Conservation (phyloP, 2,329 filamentous ascomycete species). For the Ceratocystis eucalypticola region DNA sequence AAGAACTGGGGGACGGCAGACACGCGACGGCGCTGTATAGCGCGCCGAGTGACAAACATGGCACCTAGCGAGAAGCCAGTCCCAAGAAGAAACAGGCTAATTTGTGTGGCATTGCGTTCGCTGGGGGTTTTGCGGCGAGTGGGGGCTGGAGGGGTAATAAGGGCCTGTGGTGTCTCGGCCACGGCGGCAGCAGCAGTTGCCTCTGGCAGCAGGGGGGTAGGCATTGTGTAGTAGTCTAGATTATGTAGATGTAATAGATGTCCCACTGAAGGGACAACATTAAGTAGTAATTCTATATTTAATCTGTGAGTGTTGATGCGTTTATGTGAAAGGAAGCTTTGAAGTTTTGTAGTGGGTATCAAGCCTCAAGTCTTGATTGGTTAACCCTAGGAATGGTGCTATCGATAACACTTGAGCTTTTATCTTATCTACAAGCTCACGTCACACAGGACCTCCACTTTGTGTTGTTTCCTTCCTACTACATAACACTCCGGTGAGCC, state of each 20-base stretch:
- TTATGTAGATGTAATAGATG: not conserved
- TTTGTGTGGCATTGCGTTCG: constrained; percentile 43
- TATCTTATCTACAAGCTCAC: not conserved
- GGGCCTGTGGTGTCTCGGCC: not conserved
- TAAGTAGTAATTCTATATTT: too few relatives aligned
- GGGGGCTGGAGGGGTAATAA: constrained; percentile 10
- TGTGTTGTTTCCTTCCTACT: not conserved
- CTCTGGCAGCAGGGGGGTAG: not conserved
- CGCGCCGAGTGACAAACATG: constrained; percentile 55
- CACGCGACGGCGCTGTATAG: constrained; percentile 49
- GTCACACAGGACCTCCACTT: not conserved
- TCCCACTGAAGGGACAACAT: too few relatives aligned
- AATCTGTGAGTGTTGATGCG: too few relatives aligned
- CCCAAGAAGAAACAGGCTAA: constrained; percentile 61
- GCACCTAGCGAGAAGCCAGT: constrained; percentile 63
- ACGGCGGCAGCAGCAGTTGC: not conserved
- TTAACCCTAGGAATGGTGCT: not conserved
- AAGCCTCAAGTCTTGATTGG: not conserved
- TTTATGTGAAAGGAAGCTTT: not conserved
- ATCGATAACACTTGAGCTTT: not conserved
- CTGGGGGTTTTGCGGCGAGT: constrained; percentile 26
- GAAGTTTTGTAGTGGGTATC: not conserved
- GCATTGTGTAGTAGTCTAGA: not conserved
- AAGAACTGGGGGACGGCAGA: constrained; percentile 58
- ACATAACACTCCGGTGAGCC: not conserved